Evolutionary conservation across 352 stramenopile species (phyloP).

Genomic region (Globisporangium ultimum): DNA sequence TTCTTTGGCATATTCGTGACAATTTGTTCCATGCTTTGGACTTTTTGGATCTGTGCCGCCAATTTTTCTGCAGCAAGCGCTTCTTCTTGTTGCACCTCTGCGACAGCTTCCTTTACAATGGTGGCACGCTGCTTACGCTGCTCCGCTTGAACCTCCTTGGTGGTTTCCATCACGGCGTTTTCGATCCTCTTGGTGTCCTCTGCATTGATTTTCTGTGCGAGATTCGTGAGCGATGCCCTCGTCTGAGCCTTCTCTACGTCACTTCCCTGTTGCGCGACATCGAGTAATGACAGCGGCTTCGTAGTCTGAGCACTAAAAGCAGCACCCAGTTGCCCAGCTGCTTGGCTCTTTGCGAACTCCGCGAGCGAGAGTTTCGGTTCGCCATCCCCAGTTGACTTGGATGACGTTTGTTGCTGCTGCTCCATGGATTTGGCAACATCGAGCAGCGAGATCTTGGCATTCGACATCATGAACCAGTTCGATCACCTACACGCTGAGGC

Average conservation of each 20-base stretch:
- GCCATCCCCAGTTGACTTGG: not conserved
- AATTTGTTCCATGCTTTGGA: slow-evolving; percentile 3
- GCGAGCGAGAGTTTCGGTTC: slow-evolving; percentile 23
- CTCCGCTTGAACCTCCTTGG: slow-evolving; percentile 37
- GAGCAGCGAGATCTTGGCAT: slow-evolving; percentile 25
- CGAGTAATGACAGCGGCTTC: slow-evolving; percentile 34
- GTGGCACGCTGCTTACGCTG: slow-evolving; percentile 17
- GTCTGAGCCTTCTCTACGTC: slow-evolving; percentile 2
- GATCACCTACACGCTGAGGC: not conserved
- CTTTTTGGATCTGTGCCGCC: slow-evolving; percentile 12
- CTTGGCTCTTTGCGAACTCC: slow-evolving; percentile 34
- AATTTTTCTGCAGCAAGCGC: slow-evolving; percentile 20
- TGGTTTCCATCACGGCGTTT: slow-evolving; percentile 26
- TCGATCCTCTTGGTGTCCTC: slow-evolving; percentile 37
- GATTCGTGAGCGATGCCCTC: slow-evolving; percentile 18
- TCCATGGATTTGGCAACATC: slow-evolving; percentile 54
- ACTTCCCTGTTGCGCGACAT: slow-evolving; percentile 37
- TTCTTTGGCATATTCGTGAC: slow-evolving; percentile 4
- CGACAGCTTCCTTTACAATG: slow-evolving; percentile 21
- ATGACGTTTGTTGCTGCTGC: not conserved
- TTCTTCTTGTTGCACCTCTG: slow-evolving; percentile 26
- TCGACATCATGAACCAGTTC: not conserved
- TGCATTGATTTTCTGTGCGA: slow-evolving; percentile 50
- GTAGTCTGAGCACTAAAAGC: not conserved
- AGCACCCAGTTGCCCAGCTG: not conserved